These are phyloP conservation scores for Petunia axillaris DNA, from an alignment of 257 asterid species.

Conservation along the genomic window DNA sequence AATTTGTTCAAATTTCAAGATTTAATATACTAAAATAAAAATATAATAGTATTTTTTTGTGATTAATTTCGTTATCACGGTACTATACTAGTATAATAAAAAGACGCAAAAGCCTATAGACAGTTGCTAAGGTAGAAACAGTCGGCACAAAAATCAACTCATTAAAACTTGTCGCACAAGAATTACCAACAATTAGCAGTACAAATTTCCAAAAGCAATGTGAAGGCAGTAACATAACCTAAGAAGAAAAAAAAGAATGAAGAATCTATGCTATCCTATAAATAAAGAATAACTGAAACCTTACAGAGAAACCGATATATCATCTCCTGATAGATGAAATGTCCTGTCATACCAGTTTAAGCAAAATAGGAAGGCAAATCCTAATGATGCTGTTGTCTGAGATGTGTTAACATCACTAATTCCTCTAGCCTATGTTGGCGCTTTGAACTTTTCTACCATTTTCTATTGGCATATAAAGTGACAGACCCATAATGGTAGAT, in stretches of 20 bases:
- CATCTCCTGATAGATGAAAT: background rate
- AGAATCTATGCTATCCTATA: background rate
- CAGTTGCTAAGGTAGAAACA: background rate
- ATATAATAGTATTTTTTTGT: too few species aligned
- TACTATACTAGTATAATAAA: background rate
- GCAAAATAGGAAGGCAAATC: background rate
- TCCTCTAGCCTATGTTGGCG: background rate
- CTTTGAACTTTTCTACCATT: background rate
- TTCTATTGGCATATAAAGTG: background rate
- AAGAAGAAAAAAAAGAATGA: background rate
- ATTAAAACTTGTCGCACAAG: background rate
- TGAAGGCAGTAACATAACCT: background rate
- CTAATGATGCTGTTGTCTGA: background rate
- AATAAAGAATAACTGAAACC: background rate
- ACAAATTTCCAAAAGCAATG: constrained; percentile 7
- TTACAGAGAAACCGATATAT: constrained; percentile 6
- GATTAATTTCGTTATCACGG: too few species aligned
- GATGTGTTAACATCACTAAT: background rate
- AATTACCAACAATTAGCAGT: background rate
- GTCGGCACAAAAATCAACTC: background rate
- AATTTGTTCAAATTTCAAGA: too few species aligned
- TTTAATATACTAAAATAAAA: too few species aligned
- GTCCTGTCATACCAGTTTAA: background rate
- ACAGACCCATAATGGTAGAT: background rate
- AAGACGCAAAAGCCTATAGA: background rate